A percentile compares a stretch with the other conserved stretches of the same genome.
These are phyloP conservation scores for Parastagonospora avenae DNA, from an alignment of 2,329 filamentous ascomycete genomes.

Conservation along the genomic window DNA sequence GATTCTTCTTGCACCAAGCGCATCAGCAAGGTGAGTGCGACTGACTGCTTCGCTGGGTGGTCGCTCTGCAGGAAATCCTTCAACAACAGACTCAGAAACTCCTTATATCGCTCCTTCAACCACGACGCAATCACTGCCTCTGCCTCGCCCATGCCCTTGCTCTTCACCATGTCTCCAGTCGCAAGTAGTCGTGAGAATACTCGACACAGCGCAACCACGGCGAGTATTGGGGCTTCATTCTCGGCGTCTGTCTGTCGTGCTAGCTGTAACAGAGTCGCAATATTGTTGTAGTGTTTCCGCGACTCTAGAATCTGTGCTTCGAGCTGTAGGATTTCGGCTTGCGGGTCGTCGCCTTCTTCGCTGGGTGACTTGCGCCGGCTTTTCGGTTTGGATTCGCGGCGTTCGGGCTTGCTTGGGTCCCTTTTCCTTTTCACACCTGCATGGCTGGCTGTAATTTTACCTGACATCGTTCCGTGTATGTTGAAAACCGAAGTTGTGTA, in stretches of 20 bases:
- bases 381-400: conserved; percentile 48
- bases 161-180: conserved; percentile 70
- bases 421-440: conserved; percentile 53
- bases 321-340: conserved; percentile 72
- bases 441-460: conserved; percentile 27
- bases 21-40: conserved; percentile 80
- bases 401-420: conserved; percentile 36
- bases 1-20: conserved; percentile 78
- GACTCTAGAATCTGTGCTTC: conserved; percentile 85
- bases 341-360: conserved; percentile 52
- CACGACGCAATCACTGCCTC: conserved; percentile 76
- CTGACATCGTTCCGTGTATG: conserved; percentile 41
- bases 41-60: conserved; percentile 66
- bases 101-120: conserved; percentile 75
- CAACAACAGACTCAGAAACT: conserved; percentile 70
- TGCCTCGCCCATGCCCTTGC: conserved; percentile 70
- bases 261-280: conserved; percentile 71
- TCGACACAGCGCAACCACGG: conserved; percentile 81
- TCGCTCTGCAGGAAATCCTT: conserved; percentile 62
- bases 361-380: conserved; percentile 35
- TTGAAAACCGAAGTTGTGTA: not conserved
- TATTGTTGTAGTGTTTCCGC: conserved; percentile 90
- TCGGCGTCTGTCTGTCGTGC: conserved; percentile 54
- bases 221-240: conserved; percentile 65
- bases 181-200: conserved; percentile 83